Conservation (phyloP, 2,329 filamentous ascomycete species). For the Verticillium dahliae region DNA sequence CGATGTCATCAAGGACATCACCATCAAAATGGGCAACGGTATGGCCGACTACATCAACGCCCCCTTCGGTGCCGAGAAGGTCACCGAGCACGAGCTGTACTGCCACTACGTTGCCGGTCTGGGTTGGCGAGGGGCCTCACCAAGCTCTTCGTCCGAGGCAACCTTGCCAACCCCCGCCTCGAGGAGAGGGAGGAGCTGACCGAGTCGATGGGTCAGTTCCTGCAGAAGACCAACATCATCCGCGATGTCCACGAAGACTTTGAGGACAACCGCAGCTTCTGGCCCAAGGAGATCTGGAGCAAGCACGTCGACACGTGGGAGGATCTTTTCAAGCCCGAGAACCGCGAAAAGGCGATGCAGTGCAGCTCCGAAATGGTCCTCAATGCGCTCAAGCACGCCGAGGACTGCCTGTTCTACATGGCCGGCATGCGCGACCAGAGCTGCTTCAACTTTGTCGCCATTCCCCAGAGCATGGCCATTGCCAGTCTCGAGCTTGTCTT, state of each 20-base stretch:
- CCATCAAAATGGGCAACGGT: slow-evolving; percentile 90
- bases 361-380: slow-evolving; percentile 93
- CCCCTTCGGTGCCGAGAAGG: slow-evolving; percentile 69
- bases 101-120: slow-evolving; percentile 98
- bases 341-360: slow-evolving; percentile 70
- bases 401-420: slow-evolving; percentile 97
- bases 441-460: slow-evolving; percentile 98
- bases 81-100: slow-evolving; percentile 91
- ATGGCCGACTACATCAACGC: slow-evolving; percentile 96
- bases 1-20: slow-evolving; percentile 87
- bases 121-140: slow-evolving; percentile 91
- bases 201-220: slow-evolving; percentile 94
- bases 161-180: slow-evolving; percentile 80
- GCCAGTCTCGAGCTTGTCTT: slow-evolving; percentile 89
- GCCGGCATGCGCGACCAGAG: slow-evolving; percentile 91
- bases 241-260: slow-evolving; percentile 89
- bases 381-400: slow-evolving; percentile 76
- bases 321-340: slow-evolving; percentile 78
- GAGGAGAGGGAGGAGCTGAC: slow-evolving; percentile 72
- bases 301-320: slow-evolving; percentile 88
- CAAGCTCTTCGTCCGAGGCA: slow-evolving; percentile 78
- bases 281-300: slow-evolving; percentile 94
- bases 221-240: slow-evolving; percentile 99
- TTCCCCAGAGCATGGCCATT: slow-evolving; percentile 96
- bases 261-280: slow-evolving; percentile 83